phyloP scores from a whole-genome alignment of 164 flowering plant species.

The Hamamelis virginiana region DNA sequence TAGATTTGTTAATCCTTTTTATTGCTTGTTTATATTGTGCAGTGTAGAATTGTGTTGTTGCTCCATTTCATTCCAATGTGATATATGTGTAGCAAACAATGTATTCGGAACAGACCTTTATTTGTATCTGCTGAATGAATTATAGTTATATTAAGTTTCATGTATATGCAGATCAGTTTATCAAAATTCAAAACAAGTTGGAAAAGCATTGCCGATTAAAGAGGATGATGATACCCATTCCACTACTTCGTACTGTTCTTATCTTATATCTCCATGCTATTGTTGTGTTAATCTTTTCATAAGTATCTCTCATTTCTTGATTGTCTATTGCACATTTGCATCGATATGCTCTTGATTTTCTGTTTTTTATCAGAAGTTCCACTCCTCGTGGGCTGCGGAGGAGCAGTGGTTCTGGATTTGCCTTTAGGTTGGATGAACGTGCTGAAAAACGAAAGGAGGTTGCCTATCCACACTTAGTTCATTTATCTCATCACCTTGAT shows the following conservation, averaged over 20 bases:
- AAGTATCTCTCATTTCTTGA: neutral
- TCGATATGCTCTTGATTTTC: neutral
- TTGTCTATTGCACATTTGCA: neutral
- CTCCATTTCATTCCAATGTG: neutral
- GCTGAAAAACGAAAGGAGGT: conserved; percentile 91
- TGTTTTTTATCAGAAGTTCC: conserved; percentile 33
- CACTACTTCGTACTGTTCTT: conserved; percentile 53
- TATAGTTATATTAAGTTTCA: neutral
- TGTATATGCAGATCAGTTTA: conserved; percentile 36
- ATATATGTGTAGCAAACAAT: neutral
- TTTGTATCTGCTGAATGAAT: neutral
- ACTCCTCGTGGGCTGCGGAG: conserved; percentile 45
- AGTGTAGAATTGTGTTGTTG: neutral
- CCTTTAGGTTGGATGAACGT: conserved; percentile 82
- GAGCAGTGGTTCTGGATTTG: conserved; percentile 50
- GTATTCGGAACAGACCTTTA: neutral
- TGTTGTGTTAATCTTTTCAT: neutral
- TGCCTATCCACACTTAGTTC: neutral
- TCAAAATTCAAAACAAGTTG: conserved; percentile 26
- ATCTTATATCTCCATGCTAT: conserved; percentile 7
- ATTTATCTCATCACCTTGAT: neutral
- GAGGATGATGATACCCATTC: conserved; percentile 64
- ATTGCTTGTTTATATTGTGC: neutral
- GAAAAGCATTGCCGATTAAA: conserved; percentile 22
- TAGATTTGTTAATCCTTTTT: neutral